A percentile compares a stretch with the other conserved stretches of the same genome.
Evolutionary conservation across 441 rosid species (phyloP).

Genomic region (Codiaeum variegatum): DNA sequence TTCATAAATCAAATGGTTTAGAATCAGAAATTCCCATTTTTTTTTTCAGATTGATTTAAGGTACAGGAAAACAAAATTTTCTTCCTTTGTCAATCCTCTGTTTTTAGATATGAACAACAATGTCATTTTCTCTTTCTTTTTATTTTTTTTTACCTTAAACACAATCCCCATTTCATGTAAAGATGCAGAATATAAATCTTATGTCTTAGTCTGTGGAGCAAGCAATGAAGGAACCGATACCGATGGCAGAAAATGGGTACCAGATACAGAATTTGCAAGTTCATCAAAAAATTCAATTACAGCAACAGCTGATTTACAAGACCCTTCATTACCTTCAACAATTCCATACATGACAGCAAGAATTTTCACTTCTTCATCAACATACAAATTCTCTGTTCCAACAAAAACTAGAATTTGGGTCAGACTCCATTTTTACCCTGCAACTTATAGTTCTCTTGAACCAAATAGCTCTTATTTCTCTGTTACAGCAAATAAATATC

Average conservation of each 20-base stretch:
- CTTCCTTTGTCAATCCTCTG: constrained; percentile 5
- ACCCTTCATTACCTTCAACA: constrained; percentile 66
- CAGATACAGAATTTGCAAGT: constrained; percentile 46
- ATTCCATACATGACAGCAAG: constrained; percentile 76
- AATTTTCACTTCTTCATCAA: constrained; percentile 48
- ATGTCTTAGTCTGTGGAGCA: constrained; percentile 51
- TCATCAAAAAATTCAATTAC: constrained; percentile 36
- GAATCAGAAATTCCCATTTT: not conserved
- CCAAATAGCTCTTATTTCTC: constrained; percentile 45
- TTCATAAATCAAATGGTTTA: not conserved
- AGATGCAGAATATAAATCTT: constrained; percentile 10
- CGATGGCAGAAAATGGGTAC: constrained; percentile 59
- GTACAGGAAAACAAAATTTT: constrained; percentile 16
- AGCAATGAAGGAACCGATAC: constrained; percentile 34
- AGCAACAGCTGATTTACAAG: constrained; percentile 48
- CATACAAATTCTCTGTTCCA: constrained; percentile 47
- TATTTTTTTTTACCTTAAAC: constrained; percentile 26
- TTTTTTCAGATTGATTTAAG: not conserved
- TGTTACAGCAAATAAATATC: constrained; percentile 46
- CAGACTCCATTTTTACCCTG: constrained; percentile 71
- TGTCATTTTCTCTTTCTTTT: constrained; percentile 22
- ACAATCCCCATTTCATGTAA: constrained; percentile 23
- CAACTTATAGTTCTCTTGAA: constrained; percentile 43
- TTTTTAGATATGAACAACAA: constrained; percentile 40
- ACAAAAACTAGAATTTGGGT: constrained; percentile 45